Percentiles rank a stretch among this genome's conserved stretches.
Evolutionary conservation across 2,329 filamentous ascomycete genomes (phyloP).

Genomic region (Fusarium neocosmosporiellum): DNA sequence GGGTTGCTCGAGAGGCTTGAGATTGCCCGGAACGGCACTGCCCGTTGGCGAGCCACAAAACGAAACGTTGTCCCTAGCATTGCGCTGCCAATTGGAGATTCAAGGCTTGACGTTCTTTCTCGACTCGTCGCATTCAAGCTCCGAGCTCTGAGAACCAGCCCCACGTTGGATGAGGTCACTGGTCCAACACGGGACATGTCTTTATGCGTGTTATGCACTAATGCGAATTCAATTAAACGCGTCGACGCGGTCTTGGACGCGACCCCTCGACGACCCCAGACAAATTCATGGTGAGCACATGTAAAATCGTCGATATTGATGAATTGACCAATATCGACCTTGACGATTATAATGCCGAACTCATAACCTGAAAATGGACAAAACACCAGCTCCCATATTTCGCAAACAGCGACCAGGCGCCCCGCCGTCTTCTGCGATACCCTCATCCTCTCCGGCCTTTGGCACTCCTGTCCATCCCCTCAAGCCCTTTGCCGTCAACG

Average conservation of each 20-base stretch:
- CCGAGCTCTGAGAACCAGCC: slow-evolving; percentile 6
- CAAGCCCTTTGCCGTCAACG: slow-evolving; percentile 67
- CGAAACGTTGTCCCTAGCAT: slow-evolving; percentile 46
- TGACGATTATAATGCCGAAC: slow-evolving; percentile 30
- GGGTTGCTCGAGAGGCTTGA: slow-evolving; percentile 63
- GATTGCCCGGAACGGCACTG: slow-evolving; percentile 48
- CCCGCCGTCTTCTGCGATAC: slow-evolving; percentile 69
- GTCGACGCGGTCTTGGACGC: slow-evolving; percentile 48
- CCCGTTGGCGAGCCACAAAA: slow-evolving; percentile 32
- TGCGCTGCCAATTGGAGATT: slow-evolving; percentile 13
- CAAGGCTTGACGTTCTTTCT: neutral
- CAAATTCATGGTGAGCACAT: slow-evolving; percentile 18
- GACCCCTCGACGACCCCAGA: slow-evolving; percentile 10
- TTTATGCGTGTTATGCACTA: slow-evolving; percentile 41
- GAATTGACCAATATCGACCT: neutral
- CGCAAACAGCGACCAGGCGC: slow-evolving; percentile 48
- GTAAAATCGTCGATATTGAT: slow-evolving; percentile 14
- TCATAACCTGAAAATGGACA: slow-evolving; percentile 48
- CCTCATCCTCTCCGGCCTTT: slow-evolving; percentile 91
- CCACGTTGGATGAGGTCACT: slow-evolving; percentile 48
- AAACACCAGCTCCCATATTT: slow-evolving; percentile 53
- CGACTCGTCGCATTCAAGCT: slow-evolving; percentile 7
- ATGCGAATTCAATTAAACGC: slow-evolving; percentile 53
- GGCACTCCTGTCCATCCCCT: slow-evolving; percentile 87
- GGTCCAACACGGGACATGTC: slow-evolving; percentile 29